phyloP scores from a whole-genome alignment of 2,329 filamentous ascomycete genomes.

The Ophiostoma montium region DNA sequence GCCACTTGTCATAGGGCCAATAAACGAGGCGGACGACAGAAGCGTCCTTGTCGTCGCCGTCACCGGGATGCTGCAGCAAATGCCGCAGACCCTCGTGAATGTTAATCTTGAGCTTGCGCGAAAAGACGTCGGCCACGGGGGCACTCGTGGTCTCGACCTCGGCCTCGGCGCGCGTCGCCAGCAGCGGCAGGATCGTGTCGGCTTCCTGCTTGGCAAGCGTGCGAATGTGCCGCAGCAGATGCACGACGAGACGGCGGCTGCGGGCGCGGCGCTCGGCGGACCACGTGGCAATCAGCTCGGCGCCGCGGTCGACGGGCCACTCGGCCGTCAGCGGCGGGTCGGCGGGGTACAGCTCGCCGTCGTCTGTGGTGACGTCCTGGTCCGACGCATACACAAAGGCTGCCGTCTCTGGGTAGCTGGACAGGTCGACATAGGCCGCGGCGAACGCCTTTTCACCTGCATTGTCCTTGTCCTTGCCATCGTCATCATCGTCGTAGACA shows the following conservation, averaged over 20 bases:
- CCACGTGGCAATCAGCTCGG: slow-evolving; percentile 6
- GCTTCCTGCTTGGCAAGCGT: slow-evolving; percentile 16
- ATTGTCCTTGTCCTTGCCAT: neutral
- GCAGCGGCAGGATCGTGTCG: neutral
- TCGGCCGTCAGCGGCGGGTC: neutral
- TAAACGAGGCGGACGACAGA: slow-evolving; percentile 13
- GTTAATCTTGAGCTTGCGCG: slow-evolving; percentile 23
- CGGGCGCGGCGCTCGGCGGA: slow-evolving; percentile 6
- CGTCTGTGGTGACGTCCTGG: slow-evolving; percentile 21
- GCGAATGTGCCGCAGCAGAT: slow-evolving; percentile 18
- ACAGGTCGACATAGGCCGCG: slow-evolving; percentile 47
- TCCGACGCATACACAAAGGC: slow-evolving; percentile 46
- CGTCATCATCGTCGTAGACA: slow-evolving; percentile 15
- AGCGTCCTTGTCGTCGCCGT: neutral
- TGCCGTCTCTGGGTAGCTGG: slow-evolving; percentile 47
- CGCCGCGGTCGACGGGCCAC: slow-evolving; percentile 14
- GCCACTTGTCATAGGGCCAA: slow-evolving; percentile 39
- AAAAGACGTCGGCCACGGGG: neutral
- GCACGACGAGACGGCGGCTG: slow-evolving; percentile 19
- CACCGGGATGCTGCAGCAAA: slow-evolving; percentile 15
- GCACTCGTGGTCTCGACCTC: too few relatives aligned
- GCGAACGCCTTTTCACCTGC: slow-evolving; percentile 26
- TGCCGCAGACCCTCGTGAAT: slow-evolving; percentile 24
- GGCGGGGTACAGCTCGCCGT: slow-evolving; percentile 10
- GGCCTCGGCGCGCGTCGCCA: slow-evolving; percentile 2